A percentile compares a stretch with the other conserved stretches of the same genome.
Conservation (phyloP, 1,284 basidiomycete genomes). For the Pseudomicrostroma phylloplanum region DNA sequence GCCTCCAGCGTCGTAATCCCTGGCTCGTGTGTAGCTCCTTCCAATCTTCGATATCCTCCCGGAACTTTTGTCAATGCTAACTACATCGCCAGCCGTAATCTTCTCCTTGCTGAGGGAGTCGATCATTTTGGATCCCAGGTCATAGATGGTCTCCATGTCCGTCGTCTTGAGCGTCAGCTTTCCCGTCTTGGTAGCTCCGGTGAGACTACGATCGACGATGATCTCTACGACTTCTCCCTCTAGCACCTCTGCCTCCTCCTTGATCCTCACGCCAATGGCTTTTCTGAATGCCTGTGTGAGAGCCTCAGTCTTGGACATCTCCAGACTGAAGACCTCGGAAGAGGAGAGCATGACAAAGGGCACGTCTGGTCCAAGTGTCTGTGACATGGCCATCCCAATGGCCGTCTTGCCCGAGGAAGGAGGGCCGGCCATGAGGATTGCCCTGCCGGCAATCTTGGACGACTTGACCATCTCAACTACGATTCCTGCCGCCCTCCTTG, state of each 20-base stretch:
- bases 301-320: constrained; percentile 96
- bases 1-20: constrained; percentile 96
- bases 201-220: constrained; percentile 92
- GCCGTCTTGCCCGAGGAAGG: constrained; percentile 96
- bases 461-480: constrained; percentile 98
- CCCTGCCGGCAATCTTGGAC: constrained; percentile 84
- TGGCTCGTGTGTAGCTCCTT: constrained; percentile 84
- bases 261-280: constrained; percentile 92
- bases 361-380: constrained; percentile 83
- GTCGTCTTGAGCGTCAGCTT: constrained; percentile 97
- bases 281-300: constrained; percentile 91
- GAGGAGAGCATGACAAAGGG: constrained; percentile 96
- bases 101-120: constrained; percentile 95
- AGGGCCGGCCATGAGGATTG: constrained; percentile 94
- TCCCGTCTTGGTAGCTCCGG: constrained; percentile 97
- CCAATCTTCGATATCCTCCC: constrained; percentile 97
- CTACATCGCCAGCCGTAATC: constrained; percentile 89
- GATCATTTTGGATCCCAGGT: constrained; percentile 98
- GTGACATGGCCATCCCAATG: constrained; percentile 93
- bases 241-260: constrained; percentile 94
- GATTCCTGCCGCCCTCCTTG: constrained; percentile 91
- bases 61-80: constrained; percentile 90
- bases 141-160: constrained; percentile 99
- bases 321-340: constrained; percentile 90
- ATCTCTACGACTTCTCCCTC: constrained; percentile 98